phyloP scores from a whole-genome alignment of 805 yeast genomes.

The Saccharomycodes ludwigii region DNA sequence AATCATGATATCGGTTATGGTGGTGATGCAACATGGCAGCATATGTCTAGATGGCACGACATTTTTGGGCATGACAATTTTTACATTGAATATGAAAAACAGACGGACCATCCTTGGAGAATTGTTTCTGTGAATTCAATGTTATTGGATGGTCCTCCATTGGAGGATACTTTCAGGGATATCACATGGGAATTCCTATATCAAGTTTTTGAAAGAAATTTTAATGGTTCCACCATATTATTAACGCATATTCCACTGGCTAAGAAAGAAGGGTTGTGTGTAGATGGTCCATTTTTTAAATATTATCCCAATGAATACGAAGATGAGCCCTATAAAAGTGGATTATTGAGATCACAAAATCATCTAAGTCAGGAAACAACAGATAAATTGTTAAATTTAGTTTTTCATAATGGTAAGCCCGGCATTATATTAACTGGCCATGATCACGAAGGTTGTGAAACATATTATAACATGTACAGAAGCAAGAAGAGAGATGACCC shows the following conservation, averaged over 20 bases:
- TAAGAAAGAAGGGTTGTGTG: conserved; percentile 71
- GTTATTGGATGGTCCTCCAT: conserved; percentile 81
- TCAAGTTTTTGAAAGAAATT: conserved; percentile 39
- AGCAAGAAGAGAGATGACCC: conserved; percentile 3
- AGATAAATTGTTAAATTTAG: conserved; percentile 54
- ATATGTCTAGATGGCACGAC: conserved; percentile 62
- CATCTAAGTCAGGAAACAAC: conserved; percentile 60
- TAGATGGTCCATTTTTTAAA: conserved; percentile 69
- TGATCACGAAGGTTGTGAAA: conserved; percentile 90
- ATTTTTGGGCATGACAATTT: conserved; percentile 80
- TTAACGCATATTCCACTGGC: conserved; percentile 85
- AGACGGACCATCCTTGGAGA: conserved; percentile 66
- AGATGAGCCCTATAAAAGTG: conserved; percentile 53
- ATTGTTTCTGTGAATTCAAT: conserved; percentile 79
- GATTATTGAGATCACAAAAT: conserved; percentile 71
- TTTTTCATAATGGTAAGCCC: conserved; percentile 52
- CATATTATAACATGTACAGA: conserved; percentile 35
- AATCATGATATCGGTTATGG: conserved; percentile 94
- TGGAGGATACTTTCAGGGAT: conserved; percentile 54
- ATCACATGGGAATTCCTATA: conserved; percentile 67
- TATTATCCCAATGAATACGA: conserved; percentile 45
- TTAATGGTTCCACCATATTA: conserved; percentile 68
- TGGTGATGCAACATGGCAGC: conserved; percentile 90
- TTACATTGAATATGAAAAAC: conserved; percentile 57
- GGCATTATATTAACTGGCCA: conserved; percentile 90